Evolutionary conservation across 805 yeast species (phyloP).

Genomic region (Saccharomycopsis lassenensis): DNA sequence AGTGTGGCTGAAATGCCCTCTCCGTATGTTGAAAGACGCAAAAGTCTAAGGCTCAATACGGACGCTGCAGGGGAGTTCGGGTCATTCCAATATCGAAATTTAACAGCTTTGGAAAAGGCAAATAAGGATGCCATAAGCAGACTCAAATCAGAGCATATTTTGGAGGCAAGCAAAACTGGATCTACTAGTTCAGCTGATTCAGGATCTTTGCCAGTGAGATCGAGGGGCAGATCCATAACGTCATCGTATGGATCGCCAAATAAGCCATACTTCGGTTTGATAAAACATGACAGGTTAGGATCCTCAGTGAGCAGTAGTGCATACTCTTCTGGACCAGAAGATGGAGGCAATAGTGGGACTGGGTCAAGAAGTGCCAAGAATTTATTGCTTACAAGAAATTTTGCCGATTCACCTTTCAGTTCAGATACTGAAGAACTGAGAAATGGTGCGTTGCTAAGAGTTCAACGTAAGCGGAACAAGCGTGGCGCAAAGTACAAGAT

Average conservation of each 20-base stretch:
- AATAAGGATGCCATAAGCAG: slow-evolving; percentile 87
- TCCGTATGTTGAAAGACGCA: slow-evolving; percentile 72
- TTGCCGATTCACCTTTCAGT: slow-evolving; percentile 36
- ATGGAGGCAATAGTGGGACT: slow-evolving; percentile 4
- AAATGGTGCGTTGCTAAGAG: slow-evolving; percentile 39
- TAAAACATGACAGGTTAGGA: slow-evolving; percentile 26
- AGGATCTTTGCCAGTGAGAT: too few relatives aligned
- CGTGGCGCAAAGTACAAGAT: slow-evolving; percentile 20
- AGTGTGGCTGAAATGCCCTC: slow-evolving; percentile 3
- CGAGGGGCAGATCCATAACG: too few relatives aligned
- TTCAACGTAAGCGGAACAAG: slow-evolving; percentile 25
- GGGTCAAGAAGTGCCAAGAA: too few relatives aligned
- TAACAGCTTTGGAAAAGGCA: slow-evolving; percentile 85
- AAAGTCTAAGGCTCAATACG: slow-evolving; percentile 57
- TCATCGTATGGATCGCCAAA: too few relatives aligned
- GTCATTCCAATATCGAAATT: slow-evolving; percentile 78
- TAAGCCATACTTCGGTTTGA: too few relatives aligned
- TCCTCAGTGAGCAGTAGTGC: slow-evolving; percentile 24
- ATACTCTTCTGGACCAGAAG: slow-evolving; percentile 27
- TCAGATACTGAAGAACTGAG: slow-evolving; percentile 58
- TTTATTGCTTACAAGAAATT: too few relatives aligned
- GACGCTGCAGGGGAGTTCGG: slow-evolving; percentile 68
- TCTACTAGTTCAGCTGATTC: too few relatives aligned
- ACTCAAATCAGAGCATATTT: slow-evolving; percentile 78
- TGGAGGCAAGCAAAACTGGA: too few relatives aligned